Evolutionary conservation across 257 asterid genomes (phyloP), one percentile per base, ranked within the genome.

Genomic region (Solanum appendiculatum): DNA sequence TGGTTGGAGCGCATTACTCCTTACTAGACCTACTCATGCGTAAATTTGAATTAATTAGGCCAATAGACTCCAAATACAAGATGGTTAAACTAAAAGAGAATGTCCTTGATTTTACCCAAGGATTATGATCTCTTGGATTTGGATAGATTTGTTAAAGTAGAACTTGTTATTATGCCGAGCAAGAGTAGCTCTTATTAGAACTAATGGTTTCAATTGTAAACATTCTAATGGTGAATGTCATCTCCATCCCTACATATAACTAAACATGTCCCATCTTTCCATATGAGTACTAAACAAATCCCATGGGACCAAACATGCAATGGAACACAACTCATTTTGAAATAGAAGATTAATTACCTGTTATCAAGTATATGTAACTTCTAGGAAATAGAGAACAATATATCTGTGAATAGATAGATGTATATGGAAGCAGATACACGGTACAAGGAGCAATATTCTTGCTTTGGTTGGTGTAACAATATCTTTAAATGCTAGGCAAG

Each of bases 401-500:
- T 23, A 58, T 58, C 16, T 27, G 23, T 37, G 10, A 74, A 74
- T 34, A 23, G 39, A 56, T 2, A 34, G 36, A 39, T 39, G 39
- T 7, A 15, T 27, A 4, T n/a, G 72, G 4, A 25, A 58, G 10
- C 12, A 40, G 78, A 77, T 86, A 18, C 46, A 77, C 81, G 80
- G 80, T 77, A 58, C 85, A 60, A 60, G 27, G 44, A 60, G 40
- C 48, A 34, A 34, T 34, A 15, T 16, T 75, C 25, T 42, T 56
- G 78, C 66, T 86, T 27, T 21, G 64, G 85, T 86, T 25, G 78
- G 85, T 75, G 69, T 63, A 77, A 86, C 85, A 86, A 31, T 66
- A 54, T 77, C 88, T 60, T 58, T 56, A 86, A 77, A 75, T 78
- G 85, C 66, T 77, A 6, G 46, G 20, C 88, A 58, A 86, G 86